Evolutionary conservation across 192 early-diverging fungal species (phyloP).

Genomic region (Paraglomus brasilianum): DNA sequence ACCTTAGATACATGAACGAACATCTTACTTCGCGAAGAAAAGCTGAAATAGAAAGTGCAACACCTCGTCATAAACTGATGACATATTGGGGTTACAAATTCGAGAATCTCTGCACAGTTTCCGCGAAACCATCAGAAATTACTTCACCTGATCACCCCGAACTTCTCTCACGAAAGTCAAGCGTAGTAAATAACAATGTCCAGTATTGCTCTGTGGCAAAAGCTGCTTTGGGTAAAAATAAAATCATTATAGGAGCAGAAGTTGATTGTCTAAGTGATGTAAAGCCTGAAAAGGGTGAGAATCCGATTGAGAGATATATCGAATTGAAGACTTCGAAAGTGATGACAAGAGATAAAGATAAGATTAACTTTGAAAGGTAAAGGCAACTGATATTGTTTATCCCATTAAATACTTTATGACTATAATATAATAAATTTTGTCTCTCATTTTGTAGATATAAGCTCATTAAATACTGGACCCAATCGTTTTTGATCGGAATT

Average conservation of each 20-base stretch:
- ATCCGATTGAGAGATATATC: conserved; percentile 66
- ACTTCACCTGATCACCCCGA: conserved; percentile 41
- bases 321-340: conserved; percentile 88
- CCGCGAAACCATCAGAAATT: conserved; percentile 50
- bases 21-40: conserved; percentile 49
- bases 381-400: neutral
- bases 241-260: conserved; percentile 86
- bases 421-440: conserved; percentile 4
- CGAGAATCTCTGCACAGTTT: conserved; percentile 72
- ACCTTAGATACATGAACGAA: conserved; percentile 80
- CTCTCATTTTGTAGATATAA: conserved; percentile 57
- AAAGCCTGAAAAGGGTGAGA: conserved; percentile 38
- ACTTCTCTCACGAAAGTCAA: conserved; percentile 41
- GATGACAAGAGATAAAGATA: conserved; percentile 49
- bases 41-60: conserved; percentile 36
- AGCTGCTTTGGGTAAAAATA: conserved; percentile 66
- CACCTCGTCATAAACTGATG: conserved; percentile 63
- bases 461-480: conserved; percentile 88
- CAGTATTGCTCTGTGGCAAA: conserved; percentile 90
- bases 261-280: conserved; percentile 77
- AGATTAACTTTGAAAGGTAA: conserved; percentile 63
- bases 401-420: neutral
- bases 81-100: conserved; percentile 91
- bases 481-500: conserved; percentile 89
- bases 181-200: conserved; percentile 72